Evolutionary conservation across 2,329 filamentous ascomycete species (phyloP), one percentile per base, ranked within the genome.

Genomic region (Stachybotrys chlorohalonatus): DNA sequence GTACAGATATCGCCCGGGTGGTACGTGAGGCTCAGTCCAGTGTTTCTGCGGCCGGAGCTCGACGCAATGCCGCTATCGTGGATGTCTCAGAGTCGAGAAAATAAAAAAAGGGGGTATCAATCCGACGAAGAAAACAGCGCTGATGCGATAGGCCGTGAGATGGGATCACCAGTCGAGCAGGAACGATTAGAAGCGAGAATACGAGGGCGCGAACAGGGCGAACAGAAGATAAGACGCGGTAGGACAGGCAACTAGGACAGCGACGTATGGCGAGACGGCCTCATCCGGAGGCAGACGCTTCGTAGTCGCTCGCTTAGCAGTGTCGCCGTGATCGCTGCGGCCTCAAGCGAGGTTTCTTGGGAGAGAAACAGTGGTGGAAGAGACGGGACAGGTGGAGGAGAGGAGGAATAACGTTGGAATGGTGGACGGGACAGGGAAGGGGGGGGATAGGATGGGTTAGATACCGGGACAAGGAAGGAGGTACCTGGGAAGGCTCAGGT

Each of bases 371-470:
- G 36, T 42, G 50, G 50, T 42, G 17, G 50, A 11, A 52, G 50
- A 52, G 50, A 17, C 31, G 32, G 36, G 50, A 16, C 50, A 11
- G 50, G 31, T 7, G 16, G 50, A 52, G 50, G 36, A 51, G 49
- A 45, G 50, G 32, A 52, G 31, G 50, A 52, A 52, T 52, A 42
- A 52, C 32, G 50, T 9, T 52, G 50, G 50, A 52, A 52, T 32
- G 32, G 50, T 16, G 15, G 15, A n/a, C 9, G n/a, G 36, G 50
- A 42, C 50, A 52, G 50, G 50, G 50, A 52, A 45, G 49, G 49
- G 49, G 31, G 31, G 50, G 50, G 50, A 52, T 45, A 13, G 50
- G n/a, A 36, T 15, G 46, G 46, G 46, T 47, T 47, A 52, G 50
- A 52, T 52, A 51, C 36, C 36, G 13, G 36, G 36, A 42, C 36